Base-by-base conservation (phyloP, 2,329 filamentous ascomycete genomes). In the Fusarium xylarioides region DNA sequence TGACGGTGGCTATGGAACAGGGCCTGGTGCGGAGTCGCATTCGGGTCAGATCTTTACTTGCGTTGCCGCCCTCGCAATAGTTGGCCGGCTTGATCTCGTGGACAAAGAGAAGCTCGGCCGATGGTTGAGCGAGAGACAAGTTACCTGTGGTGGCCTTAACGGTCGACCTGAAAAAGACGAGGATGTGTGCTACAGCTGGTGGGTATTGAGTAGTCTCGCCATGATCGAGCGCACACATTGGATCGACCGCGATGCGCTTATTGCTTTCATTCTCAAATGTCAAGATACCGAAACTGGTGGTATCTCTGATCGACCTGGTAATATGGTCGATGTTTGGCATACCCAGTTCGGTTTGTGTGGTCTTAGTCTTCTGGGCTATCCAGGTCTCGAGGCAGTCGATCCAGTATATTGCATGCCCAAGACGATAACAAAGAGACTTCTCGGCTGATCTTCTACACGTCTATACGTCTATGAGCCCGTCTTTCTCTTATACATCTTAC, bases 121-220 rank as follows among this genome's bases (percentile, higher is more conserved):
- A 54, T 99, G 96, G 96, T 86, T 99, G 60, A 97, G 95, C 81
- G 96, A 99, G 83, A 89, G 96, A 71, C 96, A 99, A 81, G 86
- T 97, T 34, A 89, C 93, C 15, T 92, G 91, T 53, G 96, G 96
- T 35, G 96, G 96, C 0, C 85, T 99, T 56, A 99, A 99, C 80
- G 96, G 96, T 6, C 89, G 96, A 54, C 96, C 96, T 1, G 96
- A 98, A 84, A 99, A 99, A 85, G 85, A 93, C 71, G 95, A 97
- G 80, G 96, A 99, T 81, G 95, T 97, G 19, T 99, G 96, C 84
- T 99, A 99, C 84, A 97, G 94, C 81, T 99, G 96, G 96, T 99
- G 96, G 96, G 96, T 98, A 49, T 85, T 95, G 79, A 95, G 93
- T 79, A 97, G 95, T 80, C 85, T 99, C 75, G 92, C 93, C 50